Evolutionary conservation across 345 rosid genomes (phyloP), one percentile per base, ranked within the genome.

Genomic region (Xanthoceras sorbifolium): DNA sequence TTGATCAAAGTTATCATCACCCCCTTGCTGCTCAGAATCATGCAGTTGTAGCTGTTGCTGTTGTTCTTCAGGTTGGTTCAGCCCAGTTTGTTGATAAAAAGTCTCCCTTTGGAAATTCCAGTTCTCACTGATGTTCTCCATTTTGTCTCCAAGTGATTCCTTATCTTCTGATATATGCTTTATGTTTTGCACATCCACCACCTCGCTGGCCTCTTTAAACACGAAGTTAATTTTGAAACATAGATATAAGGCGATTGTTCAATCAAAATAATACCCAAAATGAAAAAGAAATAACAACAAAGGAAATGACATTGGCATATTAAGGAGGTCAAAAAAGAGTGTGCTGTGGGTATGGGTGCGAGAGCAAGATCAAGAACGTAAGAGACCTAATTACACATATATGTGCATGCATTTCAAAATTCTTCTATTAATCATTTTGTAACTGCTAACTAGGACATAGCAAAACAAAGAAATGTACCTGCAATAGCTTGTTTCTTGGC

Each of bases 401-500:
- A 57, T 46, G 29, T 15, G 59, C 52, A 64, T 6, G 52, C 17
- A 12, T 18, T 25, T 18, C 64, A 1, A 5, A 34, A 72, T 68
- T 28, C 50, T 14, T 40, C 0, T 17, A 14, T 40, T 15, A 1
- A 40, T 42, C n/a, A 28, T 63, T 34, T 64, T 3, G 25, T 22
- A 12, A 57, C 32, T 55, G 54, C 73, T 7, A 34, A 23, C 31
- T 7, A 18, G 61, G 40, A 69, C 57, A 73, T 6, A 1, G n/a
- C n/a, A 48, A 48, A 62, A 62, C 26, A 29, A 23, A 74, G 57
- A 70, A 70, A 55, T 54, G 76, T 81, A 96, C 98, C 89, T 91
- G 81, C 59, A 36, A 91, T 79, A 70, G 93, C 93, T 23, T 66
- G 87, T 74, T 86, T 89, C 90, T 93, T 96, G 65, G 92, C 89